These are phyloP conservation scores for Phytomonas francai DNA, from an alignment of 208 protist genomes.

Conservation along the genomic window DNA sequence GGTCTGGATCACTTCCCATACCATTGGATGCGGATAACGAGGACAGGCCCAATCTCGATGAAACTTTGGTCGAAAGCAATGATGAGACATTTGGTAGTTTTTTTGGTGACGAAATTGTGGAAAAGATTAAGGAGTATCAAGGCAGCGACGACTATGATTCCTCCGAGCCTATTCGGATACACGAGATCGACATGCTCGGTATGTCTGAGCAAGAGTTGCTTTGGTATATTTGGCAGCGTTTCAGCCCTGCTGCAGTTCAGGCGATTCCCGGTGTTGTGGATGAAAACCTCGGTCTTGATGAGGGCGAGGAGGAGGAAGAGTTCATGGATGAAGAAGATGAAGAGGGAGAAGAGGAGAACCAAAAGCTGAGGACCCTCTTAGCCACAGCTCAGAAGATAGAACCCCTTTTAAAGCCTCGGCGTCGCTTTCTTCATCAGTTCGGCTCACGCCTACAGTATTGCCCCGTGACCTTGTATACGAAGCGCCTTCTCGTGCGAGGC, in stretches of 20 bases:
- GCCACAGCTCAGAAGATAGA: slow-evolving; percentile 12
- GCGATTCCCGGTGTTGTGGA: slow-evolving; percentile 31
- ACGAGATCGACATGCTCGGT: background rate
- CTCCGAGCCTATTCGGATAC: background rate
- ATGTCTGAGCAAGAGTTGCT: background rate
- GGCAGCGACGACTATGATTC: background rate
- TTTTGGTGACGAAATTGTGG: background rate
- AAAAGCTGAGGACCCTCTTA: slow-evolving; percentile 18
- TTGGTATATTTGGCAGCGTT: slow-evolving; percentile 2
- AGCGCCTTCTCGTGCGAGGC: slow-evolving; percentile 62
- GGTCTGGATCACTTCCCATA: background rate
- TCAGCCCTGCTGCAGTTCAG: slow-evolving; percentile 34
- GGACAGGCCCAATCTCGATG: background rate
- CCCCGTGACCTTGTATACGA: slow-evolving; percentile 69
- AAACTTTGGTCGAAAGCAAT: background rate
- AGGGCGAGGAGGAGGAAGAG: slow-evolving; percentile 43
- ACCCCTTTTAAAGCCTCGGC: slow-evolving; percentile 35
- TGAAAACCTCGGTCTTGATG: slow-evolving; percentile 35
- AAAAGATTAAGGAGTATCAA: slow-evolving; percentile 4
- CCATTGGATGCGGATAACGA: background rate
- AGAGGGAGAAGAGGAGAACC: slow-evolving; percentile 54
- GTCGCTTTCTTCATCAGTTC: slow-evolving; percentile 75
- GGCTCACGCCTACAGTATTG: slow-evolving; percentile 72
- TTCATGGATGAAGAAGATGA: slow-evolving; percentile 38
- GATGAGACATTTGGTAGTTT: background rate